Base-by-base conservation (phyloP, 345 rosid genomes). In the Laguncularia racemosa region DNA sequence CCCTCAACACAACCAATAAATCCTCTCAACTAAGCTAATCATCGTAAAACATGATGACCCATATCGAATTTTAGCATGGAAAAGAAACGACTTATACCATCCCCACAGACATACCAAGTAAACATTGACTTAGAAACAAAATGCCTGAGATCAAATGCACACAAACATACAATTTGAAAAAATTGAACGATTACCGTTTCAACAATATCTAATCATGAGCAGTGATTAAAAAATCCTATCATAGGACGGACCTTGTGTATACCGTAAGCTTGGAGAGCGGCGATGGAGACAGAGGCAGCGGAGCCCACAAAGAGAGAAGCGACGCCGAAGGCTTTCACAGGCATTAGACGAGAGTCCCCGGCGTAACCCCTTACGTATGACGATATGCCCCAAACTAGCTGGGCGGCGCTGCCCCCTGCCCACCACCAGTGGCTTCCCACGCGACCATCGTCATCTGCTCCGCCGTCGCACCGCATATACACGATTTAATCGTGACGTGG, bases 291-390 rank as follows among this genome's bases (percentile, higher is more conserved):
- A 1, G 81, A 59, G 46, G 80, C 80, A 47, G 76, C 68, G 16
- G 83, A 75, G 16, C 91, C 85, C 46, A 81, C 78, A 57, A 81
- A 84, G 63, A 84, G 87, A 20, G 87, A 81, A 11, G 80, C 85
- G 55, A 81, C 75, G 2, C 73, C 76, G 45, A 76, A 75, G 61
- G 91, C 91, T 65, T 79, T 84, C 7, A 84, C 20, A 11, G 85
- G 83, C 87, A 84, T 79, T 13, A 81, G 54, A 5, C 76, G 70
- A 62, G 69, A 52, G 21, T 77, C 77, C 2, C 91, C 91, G n/a
- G 61, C 68, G 76, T 53, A 75, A n/a, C 91, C 91, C 70, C 68
- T 77, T 26, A 77, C 60, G 18, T 16, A 62, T 21, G 79, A 75
- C 44, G 74, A 59, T 14, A 84, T 59, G 33, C 78, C 91, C 83